Conservation (phyloP, 768 basidiomycete genomes). For the Panaeolus papilionaceus region DNA sequence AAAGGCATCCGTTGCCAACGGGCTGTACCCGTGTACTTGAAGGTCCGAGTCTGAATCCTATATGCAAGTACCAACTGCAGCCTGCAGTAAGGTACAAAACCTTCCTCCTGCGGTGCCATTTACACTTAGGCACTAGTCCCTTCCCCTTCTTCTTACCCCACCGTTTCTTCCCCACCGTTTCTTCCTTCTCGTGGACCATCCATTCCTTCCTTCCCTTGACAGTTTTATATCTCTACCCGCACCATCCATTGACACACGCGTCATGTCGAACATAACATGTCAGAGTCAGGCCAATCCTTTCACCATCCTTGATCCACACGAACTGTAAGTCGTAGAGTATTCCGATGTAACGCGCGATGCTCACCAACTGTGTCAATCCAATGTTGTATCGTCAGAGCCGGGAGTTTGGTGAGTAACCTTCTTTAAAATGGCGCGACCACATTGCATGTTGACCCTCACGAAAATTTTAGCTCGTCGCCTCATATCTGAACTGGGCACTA, state of each 20-base stretch:
- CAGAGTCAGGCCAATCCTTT: not conserved
- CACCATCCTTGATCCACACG: not conserved
- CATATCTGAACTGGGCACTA: slow-evolving; percentile 34
- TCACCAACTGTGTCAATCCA: not conserved
- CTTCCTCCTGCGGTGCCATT: not conserved
- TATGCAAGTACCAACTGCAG: slow-evolving; percentile 2
- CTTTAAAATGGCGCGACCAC: not conserved
- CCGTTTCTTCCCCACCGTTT: not conserved
- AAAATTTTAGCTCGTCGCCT: slow-evolving; percentile 29
- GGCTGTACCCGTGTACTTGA: not conserved
- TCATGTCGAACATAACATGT: not conserved
- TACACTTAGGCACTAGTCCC: not conserved
- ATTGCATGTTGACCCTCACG: not conserved
- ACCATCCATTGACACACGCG: not conserved
- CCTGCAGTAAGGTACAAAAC: not conserved
- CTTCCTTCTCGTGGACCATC: not conserved
- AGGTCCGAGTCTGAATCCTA: not conserved
- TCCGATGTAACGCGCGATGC: not conserved
- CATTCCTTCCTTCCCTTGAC: not conserved
- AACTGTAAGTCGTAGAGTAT: not conserved
- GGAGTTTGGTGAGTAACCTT: slow-evolving; percentile 28
- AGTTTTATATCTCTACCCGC: not conserved
- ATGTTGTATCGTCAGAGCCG: slow-evolving; percentile 23
- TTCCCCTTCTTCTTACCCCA: not conserved
- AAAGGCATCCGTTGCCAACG: slow-evolving; percentile 1